Evolutionary conservation across 768 basidiomycete species (phyloP).

Genomic region (Rhizopogon vesiculosus): DNA sequence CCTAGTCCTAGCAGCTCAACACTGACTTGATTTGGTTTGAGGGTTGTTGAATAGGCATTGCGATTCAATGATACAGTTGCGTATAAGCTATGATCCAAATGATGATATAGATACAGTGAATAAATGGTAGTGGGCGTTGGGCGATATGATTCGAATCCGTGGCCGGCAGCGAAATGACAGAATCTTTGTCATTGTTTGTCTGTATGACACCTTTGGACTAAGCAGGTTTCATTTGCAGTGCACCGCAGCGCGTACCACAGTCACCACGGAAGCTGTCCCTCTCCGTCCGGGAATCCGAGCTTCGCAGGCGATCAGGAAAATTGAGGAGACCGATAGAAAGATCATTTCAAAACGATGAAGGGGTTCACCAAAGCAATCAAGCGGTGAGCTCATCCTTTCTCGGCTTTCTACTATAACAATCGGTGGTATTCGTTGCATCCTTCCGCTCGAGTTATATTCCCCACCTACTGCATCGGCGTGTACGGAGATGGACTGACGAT

Average conservation of each 20-base stretch:
- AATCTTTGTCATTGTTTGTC: background rate
- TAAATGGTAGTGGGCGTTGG: background rate
- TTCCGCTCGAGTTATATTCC: background rate
- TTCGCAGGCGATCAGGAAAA: background rate
- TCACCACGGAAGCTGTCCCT: background rate
- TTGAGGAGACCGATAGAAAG: background rate
- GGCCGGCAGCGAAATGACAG: background rate
- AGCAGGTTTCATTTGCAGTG: background rate
- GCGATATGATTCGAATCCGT: too few relatives aligned
- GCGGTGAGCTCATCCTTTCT: constrained; percentile 42
- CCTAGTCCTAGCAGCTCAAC: background rate
- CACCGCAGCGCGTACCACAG: background rate
- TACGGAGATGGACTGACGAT: background rate
- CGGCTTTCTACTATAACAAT: background rate
- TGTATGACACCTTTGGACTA: too few relatives aligned
- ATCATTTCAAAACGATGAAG: constrained; percentile 54
- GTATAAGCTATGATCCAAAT: background rate
- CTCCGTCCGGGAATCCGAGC: background rate
- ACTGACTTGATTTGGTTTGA: constrained; percentile 85
- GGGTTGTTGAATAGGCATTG: constrained; percentile 69
- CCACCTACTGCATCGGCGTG: background rate
- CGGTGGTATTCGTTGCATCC: background rate
- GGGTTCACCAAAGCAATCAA: constrained; percentile 74
- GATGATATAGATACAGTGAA: background rate
- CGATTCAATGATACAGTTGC: constrained; percentile 1